Percentiles rank a stretch among this genome's conserved stretches.
phyloP scores from a whole-genome alignment of 164 flowering plant genomes.

The Stephania yunnanensis region DNA sequence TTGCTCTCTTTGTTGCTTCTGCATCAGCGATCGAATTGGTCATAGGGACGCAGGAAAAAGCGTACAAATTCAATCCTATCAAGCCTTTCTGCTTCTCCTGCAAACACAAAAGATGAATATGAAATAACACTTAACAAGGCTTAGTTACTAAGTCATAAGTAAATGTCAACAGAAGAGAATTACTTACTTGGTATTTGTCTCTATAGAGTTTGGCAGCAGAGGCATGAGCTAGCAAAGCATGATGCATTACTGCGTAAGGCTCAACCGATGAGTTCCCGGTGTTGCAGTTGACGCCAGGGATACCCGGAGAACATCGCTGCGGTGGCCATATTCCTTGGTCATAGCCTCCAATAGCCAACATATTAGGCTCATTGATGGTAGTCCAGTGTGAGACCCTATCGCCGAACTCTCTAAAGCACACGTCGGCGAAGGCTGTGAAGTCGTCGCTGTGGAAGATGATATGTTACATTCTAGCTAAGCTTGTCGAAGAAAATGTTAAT shows the following conservation, averaged over 20 bases:
- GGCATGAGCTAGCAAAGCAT: constrained; percentile 17
- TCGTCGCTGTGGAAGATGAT: constrained; percentile 5
- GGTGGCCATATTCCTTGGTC: constrained; percentile 10
- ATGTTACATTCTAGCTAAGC: neutral
- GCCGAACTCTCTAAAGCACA: constrained; percentile 26
- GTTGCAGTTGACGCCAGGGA: neutral
- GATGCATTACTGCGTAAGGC: constrained; percentile 16
- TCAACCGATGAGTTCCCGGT: constrained; percentile 16
- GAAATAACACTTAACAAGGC: neutral
- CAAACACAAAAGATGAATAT: neutral
- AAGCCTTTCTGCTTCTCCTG: constrained; percentile 21
- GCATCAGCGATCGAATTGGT: constrained; percentile 19
- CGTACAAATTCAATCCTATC: constrained; percentile 16
- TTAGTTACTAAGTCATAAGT: neutral
- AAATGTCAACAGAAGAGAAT: neutral
- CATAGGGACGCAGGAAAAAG: constrained; percentile 9
- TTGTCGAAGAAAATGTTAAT: too few species aligned
- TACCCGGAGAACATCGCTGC: constrained; percentile 10
- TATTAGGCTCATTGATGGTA: constrained; percentile 21
- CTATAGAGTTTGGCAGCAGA: constrained; percentile 15
- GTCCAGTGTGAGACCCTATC: constrained; percentile 23
- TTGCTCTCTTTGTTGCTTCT: constrained; percentile 20
- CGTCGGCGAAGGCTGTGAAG: constrained; percentile 24
- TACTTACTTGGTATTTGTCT: constrained; percentile 15
- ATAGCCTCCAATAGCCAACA: constrained; percentile 1